Conservation (phyloP, 306 rosid species). For the Ceratonia siliqua region DNA sequence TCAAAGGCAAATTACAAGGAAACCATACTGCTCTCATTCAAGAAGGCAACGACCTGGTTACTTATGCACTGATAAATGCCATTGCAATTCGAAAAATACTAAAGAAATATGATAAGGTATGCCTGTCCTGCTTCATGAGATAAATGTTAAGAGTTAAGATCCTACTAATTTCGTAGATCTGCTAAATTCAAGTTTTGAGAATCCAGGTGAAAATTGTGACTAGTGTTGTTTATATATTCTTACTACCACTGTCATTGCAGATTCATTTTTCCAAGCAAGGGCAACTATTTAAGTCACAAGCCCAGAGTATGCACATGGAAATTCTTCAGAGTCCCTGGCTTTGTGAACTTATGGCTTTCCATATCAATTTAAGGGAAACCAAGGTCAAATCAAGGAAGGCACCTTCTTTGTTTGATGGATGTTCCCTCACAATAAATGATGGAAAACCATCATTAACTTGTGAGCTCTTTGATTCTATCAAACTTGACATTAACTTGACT, state of each 20-base stretch:
- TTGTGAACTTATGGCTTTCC: constrained; percentile 92
- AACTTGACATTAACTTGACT: constrained; percentile 78
- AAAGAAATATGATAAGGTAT: constrained; percentile 92
- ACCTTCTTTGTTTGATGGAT: constrained; percentile 64
- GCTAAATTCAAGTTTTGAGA: background rate
- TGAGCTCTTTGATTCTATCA: constrained; percentile 78
- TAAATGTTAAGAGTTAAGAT: background rate
- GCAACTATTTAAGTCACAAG: constrained; percentile 78
- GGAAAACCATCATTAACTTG: constrained; percentile 86
- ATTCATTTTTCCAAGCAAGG: constrained; percentile 95
- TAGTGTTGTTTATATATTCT: background rate
- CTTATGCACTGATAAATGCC: constrained; percentile 84
- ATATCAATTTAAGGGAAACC: constrained; percentile 78
- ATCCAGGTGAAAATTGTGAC: constrained; percentile 14
- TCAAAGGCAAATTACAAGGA: constrained; percentile 56
- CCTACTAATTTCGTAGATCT: background rate
- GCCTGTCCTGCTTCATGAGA: background rate
- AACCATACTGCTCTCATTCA: constrained; percentile 55
- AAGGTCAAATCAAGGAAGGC: constrained; percentile 44
- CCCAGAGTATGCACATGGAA: constrained; percentile 79
- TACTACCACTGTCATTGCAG: constrained; percentile 42
- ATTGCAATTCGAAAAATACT: constrained; percentile 81
- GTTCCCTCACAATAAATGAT: constrained; percentile 61
- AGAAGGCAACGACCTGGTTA: constrained; percentile 88
- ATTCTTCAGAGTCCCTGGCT: constrained; percentile 98